Evolutionary conservation across 2,329 filamentous ascomycete species (phyloP), one percentile per base, ranked within the genome.

Genomic region (Venturia asperata): DNA sequence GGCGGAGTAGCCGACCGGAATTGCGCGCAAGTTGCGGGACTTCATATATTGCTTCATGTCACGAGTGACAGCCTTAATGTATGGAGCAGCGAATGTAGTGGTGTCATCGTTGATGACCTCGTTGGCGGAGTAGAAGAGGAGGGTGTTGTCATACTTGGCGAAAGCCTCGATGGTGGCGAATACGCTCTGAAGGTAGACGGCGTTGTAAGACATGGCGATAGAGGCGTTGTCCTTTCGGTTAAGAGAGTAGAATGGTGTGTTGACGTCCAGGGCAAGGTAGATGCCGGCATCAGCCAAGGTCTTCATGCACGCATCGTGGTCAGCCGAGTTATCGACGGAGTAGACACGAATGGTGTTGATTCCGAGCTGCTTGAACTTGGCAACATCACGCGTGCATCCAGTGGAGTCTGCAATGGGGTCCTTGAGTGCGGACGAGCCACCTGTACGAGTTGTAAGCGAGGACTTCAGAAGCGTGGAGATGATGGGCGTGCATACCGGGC

Each of bases 281-380:
- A 96, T 96, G 71, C 90, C 90, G 68, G 91, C 92, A 72, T 89
- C 89, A 63, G 86, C 87, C 67, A 96, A 83, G 58, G 84, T 82
- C 67, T 82, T 80, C 92, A 97, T 97, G 82, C 92, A 97, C 68
- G 86, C 83, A 71, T 92, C 87, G 79, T 97, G 92, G 76, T 88
- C 78, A 70, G 82, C 79, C 62, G 87, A 87, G 83, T 96, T 96
- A 81, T 97, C 92, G 70, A 95, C 87, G 19, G 89, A 91, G 83
- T 96, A 97, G 68, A 96, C 89, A 77, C 92, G 92, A 74, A 97
- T 82, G 34, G 91, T 92, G 82, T 97, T 97, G 78, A 96, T 81
- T 61, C 92, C 91, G 62, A 97, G 82, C 70, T 91, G 84, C 80
- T 90, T 85, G 85, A 96, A 96, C 74, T 91, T 82, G 63, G 79